Percentiles rank a stretch among this genome's conserved stretches.
phyloP scores from a whole-genome alignment of 495 filamentous ascomycete species.

The Penicillium flavigenum region DNA sequence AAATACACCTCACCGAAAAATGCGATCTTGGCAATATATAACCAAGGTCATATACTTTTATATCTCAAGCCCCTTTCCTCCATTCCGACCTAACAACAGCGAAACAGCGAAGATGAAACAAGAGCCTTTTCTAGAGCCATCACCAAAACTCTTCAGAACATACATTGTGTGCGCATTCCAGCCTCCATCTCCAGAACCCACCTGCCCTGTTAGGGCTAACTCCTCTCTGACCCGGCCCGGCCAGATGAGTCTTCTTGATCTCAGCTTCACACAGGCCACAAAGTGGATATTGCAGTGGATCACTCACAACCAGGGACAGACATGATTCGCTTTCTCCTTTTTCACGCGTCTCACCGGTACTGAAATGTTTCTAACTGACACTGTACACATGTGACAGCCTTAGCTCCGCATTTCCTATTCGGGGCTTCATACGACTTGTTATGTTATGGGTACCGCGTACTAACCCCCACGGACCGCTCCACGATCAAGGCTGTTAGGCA shows the following conservation, averaged over 20 bases:
- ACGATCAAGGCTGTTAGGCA: slow-evolving; percentile 1
- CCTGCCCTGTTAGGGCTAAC: slow-evolving; percentile 10
- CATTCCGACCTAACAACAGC: background rate
- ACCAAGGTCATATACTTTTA: background rate
- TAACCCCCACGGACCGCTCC: slow-evolving; percentile 7
- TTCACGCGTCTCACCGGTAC: slow-evolving; percentile 20
- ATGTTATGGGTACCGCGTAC: background rate
- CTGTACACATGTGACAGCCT: slow-evolving; percentile 5
- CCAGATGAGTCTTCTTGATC: slow-evolving; percentile 22
- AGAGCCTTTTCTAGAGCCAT: background rate
- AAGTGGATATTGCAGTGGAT: slow-evolving; percentile 24
- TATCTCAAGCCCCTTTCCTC: background rate
- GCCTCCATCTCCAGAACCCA: slow-evolving; percentile 25
- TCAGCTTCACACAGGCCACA: slow-evolving; percentile 15
- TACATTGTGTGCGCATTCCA: slow-evolving; percentile 9
- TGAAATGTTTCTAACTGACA: slow-evolving; percentile 12
- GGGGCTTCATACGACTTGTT: slow-evolving; percentile 2
- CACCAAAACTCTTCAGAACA: background rate
- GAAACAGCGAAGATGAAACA: background rate
- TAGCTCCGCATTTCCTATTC: slow-evolving; percentile 13
- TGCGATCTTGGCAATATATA: background rate
- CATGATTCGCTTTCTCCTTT: slow-evolving; percentile 19
- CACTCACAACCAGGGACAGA: slow-evolving; percentile 5
- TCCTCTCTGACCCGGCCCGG: slow-evolving; percentile 1
- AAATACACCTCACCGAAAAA: background rate